phyloP scores from a whole-genome alignment of 176 grass and related monocot species.

The Panicum miliaceum region DNA sequence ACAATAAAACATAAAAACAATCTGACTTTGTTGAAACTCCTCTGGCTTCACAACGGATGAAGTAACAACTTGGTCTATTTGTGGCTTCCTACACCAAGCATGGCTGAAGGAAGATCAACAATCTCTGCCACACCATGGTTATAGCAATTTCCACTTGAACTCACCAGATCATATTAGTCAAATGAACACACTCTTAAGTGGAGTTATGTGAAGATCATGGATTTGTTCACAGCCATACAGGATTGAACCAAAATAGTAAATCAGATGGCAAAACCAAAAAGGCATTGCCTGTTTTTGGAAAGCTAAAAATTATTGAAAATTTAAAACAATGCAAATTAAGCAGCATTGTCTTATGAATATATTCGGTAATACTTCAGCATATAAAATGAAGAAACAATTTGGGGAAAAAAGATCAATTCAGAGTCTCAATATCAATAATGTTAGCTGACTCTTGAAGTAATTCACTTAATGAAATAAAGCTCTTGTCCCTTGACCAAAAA shows the following conservation, averaged over 20 bases:
- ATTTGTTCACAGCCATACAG: conserved; percentile 20
- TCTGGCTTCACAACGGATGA: conserved; percentile 18
- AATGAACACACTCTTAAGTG: conserved; percentile 2
- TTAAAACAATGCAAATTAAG: conserved; percentile 1
- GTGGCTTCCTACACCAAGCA: background rate
- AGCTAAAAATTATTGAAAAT: background rate
- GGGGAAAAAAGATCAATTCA: background rate
- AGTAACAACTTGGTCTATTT: conserved; percentile 23
- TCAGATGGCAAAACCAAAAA: background rate
- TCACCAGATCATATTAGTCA: background rate
- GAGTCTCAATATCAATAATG: background rate
- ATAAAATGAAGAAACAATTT: conserved; percentile 1
- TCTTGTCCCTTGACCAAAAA: background rate
- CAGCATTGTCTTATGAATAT: background rate
- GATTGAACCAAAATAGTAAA: conserved; percentile 7
- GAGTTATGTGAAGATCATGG: background rate
- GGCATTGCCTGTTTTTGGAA: background rate
- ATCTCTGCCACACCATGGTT: conserved; percentile 12
- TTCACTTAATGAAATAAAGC: background rate
- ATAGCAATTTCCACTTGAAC: conserved; percentile 36
- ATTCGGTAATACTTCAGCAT: background rate
- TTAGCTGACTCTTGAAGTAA: background rate
- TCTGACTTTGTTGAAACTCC: conserved; percentile 43
- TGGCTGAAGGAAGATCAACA: conserved; percentile 13
- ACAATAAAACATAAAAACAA: conserved; percentile 49